A percentile compares a stretch with the other conserved stretches of the same genome.
Conservation (phyloP, 2,329 filamentous ascomycete genomes). For the Colletotrichum agaves region DNA sequence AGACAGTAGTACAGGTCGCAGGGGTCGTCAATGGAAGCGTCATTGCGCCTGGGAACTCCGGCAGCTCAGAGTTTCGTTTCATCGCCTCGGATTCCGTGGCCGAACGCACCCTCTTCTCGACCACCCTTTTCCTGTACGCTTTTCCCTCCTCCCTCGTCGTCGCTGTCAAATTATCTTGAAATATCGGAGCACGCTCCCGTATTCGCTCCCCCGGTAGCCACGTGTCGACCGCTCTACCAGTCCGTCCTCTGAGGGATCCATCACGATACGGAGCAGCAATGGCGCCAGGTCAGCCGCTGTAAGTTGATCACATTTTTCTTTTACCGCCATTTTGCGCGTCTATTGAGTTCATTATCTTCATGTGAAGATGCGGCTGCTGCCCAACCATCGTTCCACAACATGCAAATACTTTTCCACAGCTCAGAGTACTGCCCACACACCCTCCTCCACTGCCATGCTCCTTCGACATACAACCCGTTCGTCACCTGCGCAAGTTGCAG, state of each 20-base stretch:
- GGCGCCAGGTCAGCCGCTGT: conserved; percentile 36
- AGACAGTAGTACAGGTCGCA: conserved; percentile 1
- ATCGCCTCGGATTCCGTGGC: conserved; percentile 34
- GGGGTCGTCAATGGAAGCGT: conserved; percentile 35
- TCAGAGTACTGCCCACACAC: not conserved
- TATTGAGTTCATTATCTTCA: conserved; percentile 3
- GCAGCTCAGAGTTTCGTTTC: conserved; percentile 34
- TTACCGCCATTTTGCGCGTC: not conserved
- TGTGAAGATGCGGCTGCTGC: not conserved
- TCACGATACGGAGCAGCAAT: conserved; percentile 7
- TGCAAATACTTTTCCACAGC: not conserved
- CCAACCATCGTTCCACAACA: conserved; percentile 2
- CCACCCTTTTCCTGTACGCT: not conserved
- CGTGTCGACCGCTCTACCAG: conserved; percentile 19
- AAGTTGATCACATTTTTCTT: conserved; percentile 19
- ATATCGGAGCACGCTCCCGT: not conserved
- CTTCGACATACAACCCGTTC: not conserved
- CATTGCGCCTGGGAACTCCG: conserved; percentile 32
- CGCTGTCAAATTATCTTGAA: conserved; percentile 23
- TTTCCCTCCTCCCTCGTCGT: not conserved
- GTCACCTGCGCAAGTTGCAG: conserved; percentile 25
- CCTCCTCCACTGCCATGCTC: conserved; percentile 3
- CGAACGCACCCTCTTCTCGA: conserved; percentile 17
- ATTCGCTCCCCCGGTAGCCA: conserved; percentile 7
- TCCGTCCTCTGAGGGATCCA: conserved; percentile 7